Conservation (phyloP, 345 rosid species). For the Citrus glauca region DNA sequence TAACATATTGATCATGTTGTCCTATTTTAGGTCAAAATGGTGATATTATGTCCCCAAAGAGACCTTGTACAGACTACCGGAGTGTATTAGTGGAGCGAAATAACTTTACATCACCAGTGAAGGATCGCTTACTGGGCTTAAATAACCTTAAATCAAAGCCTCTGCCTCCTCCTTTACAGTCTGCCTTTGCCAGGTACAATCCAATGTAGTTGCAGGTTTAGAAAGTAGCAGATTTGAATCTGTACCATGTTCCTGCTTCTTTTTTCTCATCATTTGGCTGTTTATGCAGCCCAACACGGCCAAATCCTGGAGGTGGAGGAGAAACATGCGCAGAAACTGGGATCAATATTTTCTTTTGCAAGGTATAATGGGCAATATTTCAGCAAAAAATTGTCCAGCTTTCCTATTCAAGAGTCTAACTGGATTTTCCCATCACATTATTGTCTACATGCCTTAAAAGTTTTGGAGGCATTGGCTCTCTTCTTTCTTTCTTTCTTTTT, state of each 20-base stretch:
- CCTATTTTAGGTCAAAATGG: conserved; percentile 76
- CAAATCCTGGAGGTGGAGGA: conserved; percentile 93
- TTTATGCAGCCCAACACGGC: conserved; percentile 79
- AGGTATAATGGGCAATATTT: conserved; percentile 40
- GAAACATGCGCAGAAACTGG: conserved; percentile 99
- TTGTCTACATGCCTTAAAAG: neutral
- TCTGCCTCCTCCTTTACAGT: conserved; percentile 67
- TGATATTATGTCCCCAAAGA: conserved; percentile 75
- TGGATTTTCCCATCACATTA: neutral
- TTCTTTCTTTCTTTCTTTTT: neutral
- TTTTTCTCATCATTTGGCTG: conserved; percentile 1
- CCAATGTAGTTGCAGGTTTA: neutral
- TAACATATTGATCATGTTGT: neutral
- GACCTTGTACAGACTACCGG: conserved; percentile 56
- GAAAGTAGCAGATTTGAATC: conserved; percentile 9
- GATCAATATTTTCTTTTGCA: conserved; percentile 75
- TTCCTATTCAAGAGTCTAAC: neutral
- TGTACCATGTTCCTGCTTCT: conserved; percentile 11
- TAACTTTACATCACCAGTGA: conserved; percentile 72
- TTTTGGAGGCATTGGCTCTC: neutral
- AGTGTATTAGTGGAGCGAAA: conserved; percentile 89
- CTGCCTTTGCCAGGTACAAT: conserved; percentile 79
- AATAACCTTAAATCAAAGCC: conserved; percentile 59
- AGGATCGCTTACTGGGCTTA: conserved; percentile 63
- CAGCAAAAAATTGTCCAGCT: neutral